A percentile compares a stretch with the other conserved stretches of the same genome.
Evolutionary conservation across 805 yeast genomes (phyloP).

Genomic region (Saccharomyces eubayanus): DNA sequence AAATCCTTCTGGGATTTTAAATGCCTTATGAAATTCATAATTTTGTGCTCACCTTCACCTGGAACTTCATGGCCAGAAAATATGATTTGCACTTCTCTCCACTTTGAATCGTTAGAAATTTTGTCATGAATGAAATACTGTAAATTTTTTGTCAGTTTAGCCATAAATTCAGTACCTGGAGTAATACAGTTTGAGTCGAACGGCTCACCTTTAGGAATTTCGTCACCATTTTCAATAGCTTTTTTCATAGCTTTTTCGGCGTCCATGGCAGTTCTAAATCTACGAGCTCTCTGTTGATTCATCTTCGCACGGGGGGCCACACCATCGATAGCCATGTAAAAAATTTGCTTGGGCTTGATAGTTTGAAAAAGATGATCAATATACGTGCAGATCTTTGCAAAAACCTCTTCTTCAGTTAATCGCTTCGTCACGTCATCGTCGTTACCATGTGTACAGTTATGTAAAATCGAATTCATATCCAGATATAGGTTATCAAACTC

Average conservation of each 20-base stretch:
- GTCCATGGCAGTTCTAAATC: conserved; percentile 89
- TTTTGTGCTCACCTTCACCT: conserved; percentile 97
- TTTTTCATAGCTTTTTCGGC: conserved; percentile 73
- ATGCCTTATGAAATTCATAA: conserved; percentile 83
- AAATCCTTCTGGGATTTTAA: conserved; percentile 67
- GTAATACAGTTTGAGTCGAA: conserved; percentile 91
- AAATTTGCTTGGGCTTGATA: conserved; percentile 76
- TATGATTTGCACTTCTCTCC: conserved; percentile 72
- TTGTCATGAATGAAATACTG: conserved; percentile 85
- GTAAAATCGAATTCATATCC: conserved; percentile 96
- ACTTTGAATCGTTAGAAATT: conserved; percentile 73
- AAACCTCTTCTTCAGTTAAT: conserved; percentile 84
- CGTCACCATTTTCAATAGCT: conserved; percentile 65
- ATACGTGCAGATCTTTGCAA: conserved; percentile 83
- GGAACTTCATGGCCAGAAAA: conserved; percentile 94
- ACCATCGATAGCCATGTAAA: conserved; percentile 97
- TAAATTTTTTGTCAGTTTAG: conserved; percentile 69
- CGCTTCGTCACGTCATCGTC: conserved; percentile 51
- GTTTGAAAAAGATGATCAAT: conserved; percentile 88
- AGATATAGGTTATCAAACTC: conserved; percentile 91
- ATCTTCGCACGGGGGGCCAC: conserved; percentile 98
- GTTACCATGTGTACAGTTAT: conserved; percentile 85
- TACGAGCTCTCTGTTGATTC: conserved; percentile 95
- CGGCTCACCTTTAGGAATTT: conserved; percentile 66
- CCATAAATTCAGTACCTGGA: conserved; percentile 97